Conservation (phyloP, 352 stramenopile genomes). For the Plasmopara viticola region DNA sequence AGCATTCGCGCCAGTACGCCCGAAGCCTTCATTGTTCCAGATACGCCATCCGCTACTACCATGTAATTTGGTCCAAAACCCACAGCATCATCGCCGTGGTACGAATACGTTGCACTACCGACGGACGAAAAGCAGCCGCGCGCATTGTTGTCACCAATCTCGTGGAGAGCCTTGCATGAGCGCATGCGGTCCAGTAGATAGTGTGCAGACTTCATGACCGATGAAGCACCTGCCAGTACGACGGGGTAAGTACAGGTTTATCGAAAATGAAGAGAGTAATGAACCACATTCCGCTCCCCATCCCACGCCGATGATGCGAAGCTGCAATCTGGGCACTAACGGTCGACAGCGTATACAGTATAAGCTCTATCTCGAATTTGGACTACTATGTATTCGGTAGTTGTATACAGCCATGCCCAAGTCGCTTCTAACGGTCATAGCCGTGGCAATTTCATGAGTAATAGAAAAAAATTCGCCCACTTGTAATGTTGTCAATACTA, state of each 20-base stretch:
- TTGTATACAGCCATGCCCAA: no score
- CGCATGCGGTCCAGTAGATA: slow-evolving; percentile 74
- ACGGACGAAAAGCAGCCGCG: slow-evolving; percentile 69
- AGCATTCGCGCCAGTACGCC: slow-evolving; percentile 73
- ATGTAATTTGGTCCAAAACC: slow-evolving; percentile 83
- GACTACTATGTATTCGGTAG: no score
- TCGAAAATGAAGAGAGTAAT: slow-evolving; percentile 14
- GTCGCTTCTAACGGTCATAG: no score
- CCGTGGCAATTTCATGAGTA: no score
- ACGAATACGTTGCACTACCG: slow-evolving; percentile 65
- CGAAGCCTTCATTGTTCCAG: slow-evolving; percentile 78
- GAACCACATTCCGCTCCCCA: slow-evolving; percentile 12
- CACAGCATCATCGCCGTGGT: slow-evolving; percentile 81
- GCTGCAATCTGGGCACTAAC: slow-evolving; percentile 15
- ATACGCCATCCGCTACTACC: slow-evolving; percentile 82
- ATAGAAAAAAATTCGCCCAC: no score
- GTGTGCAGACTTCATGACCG: slow-evolving; percentile 50
- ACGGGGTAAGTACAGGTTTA: neutral
- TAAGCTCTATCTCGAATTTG: neutral
- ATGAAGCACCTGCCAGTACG: slow-evolving; percentile 1
- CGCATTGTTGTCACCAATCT: slow-evolving; percentile 26
- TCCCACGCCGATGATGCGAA: slow-evolving; percentile 27
- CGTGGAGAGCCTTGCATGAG: slow-evolving; percentile 52
- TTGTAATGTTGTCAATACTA: no score
- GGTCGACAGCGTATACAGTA: slow-evolving; percentile 12